phyloP scores from a whole-genome alignment of 1,284 basidiomycete species.

The Stygiomarasmius scandens region DNA sequence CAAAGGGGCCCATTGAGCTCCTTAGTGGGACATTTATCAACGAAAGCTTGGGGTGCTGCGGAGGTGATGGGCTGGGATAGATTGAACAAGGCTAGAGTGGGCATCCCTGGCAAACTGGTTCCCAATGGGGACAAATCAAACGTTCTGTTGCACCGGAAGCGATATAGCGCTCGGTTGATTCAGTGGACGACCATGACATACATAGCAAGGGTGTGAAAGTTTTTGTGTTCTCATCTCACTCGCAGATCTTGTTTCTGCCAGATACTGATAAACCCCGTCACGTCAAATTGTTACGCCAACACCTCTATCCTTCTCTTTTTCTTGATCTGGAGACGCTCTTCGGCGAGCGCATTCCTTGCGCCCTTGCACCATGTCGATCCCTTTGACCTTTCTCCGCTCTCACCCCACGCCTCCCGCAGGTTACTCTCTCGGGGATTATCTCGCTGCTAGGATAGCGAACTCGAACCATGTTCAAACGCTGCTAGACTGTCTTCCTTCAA shows the following conservation, averaged over 20 bases:
- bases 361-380: conserved; percentile 31
- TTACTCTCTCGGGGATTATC: conserved; percentile 37
- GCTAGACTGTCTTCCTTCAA: conserved; percentile 40
- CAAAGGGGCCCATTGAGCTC: no score
- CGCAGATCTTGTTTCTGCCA: neutral
- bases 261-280: neutral
- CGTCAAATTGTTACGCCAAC: neutral
- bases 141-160: neutral
- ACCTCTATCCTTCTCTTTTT: neutral
- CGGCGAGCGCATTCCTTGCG: neutral
- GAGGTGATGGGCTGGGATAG: no score
- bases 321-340: no score
- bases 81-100: no score
- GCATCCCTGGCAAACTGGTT: no score
- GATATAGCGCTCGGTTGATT: neutral
- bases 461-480: conserved; percentile 34
- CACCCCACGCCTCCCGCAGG: conserved; percentile 23
- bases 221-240: neutral
- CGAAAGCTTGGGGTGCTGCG: no score
- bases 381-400: conserved; percentile 33
- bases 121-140: neutral
- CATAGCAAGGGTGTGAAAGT: neutral
- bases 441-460: conserved; percentile 32
- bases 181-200: no score
- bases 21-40: no score